Percentiles rank a stretch among this genome's conserved stretches.
Evolutionary conservation across 163 green algal genomes (phyloP).

Genomic region (Coccomyxa subellipsoidea): DNA sequence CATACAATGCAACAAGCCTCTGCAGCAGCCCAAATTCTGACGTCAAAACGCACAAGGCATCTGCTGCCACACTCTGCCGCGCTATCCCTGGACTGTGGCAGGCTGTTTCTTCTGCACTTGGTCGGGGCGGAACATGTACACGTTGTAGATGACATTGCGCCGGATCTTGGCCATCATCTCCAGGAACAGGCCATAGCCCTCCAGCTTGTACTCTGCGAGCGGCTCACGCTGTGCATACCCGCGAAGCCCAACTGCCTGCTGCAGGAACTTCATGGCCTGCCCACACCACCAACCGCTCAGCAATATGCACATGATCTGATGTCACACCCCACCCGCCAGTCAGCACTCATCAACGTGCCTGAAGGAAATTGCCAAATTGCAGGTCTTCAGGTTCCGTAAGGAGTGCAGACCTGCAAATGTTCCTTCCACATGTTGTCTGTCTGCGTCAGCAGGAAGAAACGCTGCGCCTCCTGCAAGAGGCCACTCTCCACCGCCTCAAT

Average conservation of each 20-base stretch:
- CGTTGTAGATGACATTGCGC: conserved; percentile 98
- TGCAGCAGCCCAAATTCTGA: too few relatives aligned
- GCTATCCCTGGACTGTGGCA: neutral
- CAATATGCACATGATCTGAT: neutral
- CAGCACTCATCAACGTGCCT: neutral
- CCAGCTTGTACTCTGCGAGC: conserved; percentile 98
- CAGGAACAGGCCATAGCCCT: conserved; percentile 97
- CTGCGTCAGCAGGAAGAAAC: conserved; percentile 89
- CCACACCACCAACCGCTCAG: conserved; percentile 6
- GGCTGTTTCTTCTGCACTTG: neutral
- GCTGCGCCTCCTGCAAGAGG: conserved; percentile 74
- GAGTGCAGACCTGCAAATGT: conserved; percentile 78
- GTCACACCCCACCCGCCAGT: neutral
- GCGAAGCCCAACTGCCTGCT: conserved; percentile 84
- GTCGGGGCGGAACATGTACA: conserved; percentile 77
- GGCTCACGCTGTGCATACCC: conserved; percentile 92
- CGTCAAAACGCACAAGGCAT: too few relatives aligned
- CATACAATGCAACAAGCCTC: too few relatives aligned
- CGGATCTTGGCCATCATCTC: conserved; percentile 92
- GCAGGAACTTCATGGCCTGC: conserved; percentile 64
- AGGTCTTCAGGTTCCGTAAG: neutral
- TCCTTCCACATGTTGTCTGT: conserved; percentile 98
- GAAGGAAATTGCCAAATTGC: neutral
- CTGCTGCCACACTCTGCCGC: too few relatives aligned
- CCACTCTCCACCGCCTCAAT: conserved; percentile 76